Base-by-base conservation (phyloP, 2,329 filamentous ascomycete species). In the Lachnellula cervina region DNA sequence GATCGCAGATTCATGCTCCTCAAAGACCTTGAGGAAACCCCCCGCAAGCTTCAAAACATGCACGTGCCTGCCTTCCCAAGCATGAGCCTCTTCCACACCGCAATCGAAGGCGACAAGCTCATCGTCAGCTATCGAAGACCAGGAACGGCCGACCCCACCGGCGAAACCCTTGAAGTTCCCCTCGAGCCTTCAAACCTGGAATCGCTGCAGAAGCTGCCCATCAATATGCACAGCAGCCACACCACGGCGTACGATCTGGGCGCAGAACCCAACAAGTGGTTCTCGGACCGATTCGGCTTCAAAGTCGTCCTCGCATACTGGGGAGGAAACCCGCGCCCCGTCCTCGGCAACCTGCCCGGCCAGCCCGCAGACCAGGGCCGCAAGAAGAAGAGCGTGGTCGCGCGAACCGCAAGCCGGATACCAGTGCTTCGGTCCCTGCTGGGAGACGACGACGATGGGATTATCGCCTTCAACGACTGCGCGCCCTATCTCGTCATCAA, bases 401-500 rank as follows among this genome's bases (percentile, higher is more conserved):
- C 34, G 1, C 61, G 59, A 45, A 42, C 59, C 3, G 46, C 68
- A 21, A 52, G 54, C 47, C 51, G 57, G 1, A 21, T 67, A 7
- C 62, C 62, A n/a, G 6, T 66, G 14, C 28, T 59, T 47, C 58
- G 63, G 19, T 55, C 49, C 23, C 45, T 62, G 19, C 4, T 68
- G 3, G 43, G 35, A 40, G 19, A 53, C 35, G 58, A 56, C 5
- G 37, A 64, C 8, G 70, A 77, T 13, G 74, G 77, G 37, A 80
- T 75, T 66, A 77, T 93, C 44, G 82, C 81, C 2, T 94, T 93
- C 71, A 81, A 84, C 40, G 89, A 94, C 70, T 81, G 82, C 60
- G 88, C 89, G 1, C 87, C 89, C 0, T 88, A 88, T 68, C 79
- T 96, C 14, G 71, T 96, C 23, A 79, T 86, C 5, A 89, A 85